phyloP scores from a whole-genome alignment of 768 basidiomycete genomes.

The Hericium erinaceus region DNA sequence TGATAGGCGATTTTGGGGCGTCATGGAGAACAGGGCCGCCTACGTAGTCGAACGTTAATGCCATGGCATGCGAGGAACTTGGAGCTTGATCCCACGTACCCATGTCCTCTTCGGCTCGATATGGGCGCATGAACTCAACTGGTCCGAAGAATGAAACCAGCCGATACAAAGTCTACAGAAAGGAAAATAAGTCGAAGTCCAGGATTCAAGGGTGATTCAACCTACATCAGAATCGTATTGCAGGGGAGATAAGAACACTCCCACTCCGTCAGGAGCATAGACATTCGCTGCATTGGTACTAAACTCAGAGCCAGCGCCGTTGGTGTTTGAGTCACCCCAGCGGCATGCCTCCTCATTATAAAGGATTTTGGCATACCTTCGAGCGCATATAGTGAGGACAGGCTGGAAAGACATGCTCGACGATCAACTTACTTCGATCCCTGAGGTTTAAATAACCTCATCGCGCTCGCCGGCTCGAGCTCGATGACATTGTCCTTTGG shows the following conservation, averaged over 20 bases:
- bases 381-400: constrained; percentile 15
- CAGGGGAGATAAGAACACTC: constrained; percentile 47
- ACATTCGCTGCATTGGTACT: constrained; percentile 9
- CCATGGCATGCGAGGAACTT: no score
- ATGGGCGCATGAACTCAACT: background rate
- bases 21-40: constrained; percentile 38
- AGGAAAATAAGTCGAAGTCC: background rate
- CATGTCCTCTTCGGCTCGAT: background rate
- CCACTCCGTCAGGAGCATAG: constrained; percentile 19
- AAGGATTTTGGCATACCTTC: constrained; percentile 14
- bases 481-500: background rate
- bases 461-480: constrained; percentile 45
- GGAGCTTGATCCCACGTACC: no score
- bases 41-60: background rate
- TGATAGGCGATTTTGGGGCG: constrained; percentile 39
- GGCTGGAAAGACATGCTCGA: background rate
- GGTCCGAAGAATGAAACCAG: background rate
- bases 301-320: background rate
- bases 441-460: constrained; percentile 48
- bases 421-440: constrained; percentile 38
- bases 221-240: constrained; percentile 50
- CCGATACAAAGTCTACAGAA: background rate
- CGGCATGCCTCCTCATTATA: constrained; percentile 49
- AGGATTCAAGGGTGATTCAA: background rate
- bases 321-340: no score